Evolutionary conservation across 176 grass and related monocot species (phyloP).

Genomic region (Carex parvula): DNA sequence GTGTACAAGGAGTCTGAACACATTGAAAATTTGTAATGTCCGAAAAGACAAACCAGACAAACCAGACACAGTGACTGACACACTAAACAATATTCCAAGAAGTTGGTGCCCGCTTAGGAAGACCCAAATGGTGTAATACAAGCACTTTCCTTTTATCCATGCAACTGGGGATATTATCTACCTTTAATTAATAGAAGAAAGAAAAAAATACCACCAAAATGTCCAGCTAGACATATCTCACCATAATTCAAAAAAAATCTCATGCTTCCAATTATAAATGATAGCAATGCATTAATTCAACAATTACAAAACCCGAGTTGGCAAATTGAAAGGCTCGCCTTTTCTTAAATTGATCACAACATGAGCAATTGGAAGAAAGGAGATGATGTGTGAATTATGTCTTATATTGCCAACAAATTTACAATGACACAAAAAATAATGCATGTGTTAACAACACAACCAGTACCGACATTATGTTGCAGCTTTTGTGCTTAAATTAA

Average conservation of each 20-base stretch:
- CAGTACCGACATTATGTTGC: background rate
- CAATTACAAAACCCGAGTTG: background rate
- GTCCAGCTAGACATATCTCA: background rate
- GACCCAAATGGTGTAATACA: too few species aligned
- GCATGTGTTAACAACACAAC: background rate
- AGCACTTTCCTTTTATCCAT: background rate
- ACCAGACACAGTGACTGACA: too few species aligned
- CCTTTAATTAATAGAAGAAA: background rate
- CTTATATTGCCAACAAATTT: background rate
- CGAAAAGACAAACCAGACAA: too few species aligned
- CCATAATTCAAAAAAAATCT: background rate
- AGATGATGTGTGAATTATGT: background rate
- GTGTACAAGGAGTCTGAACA: too few species aligned
- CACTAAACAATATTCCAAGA: too few species aligned
- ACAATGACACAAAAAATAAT: background rate
- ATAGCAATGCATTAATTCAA: background rate
- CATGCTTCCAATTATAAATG: slow-evolving; percentile 3
- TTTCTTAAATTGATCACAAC: background rate
- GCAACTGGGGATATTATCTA: background rate
- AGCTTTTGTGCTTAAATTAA: background rate
- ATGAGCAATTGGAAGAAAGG: background rate
- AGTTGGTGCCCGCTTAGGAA: too few species aligned
- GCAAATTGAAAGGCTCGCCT: background rate
- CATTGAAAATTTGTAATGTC: too few species aligned
- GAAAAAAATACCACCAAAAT: background rate